Evolutionary conservation across 139 green algal genomes (phyloP), one percentile per base, ranked within the genome.

Genomic region (Auxenochlorella protothecoides): DNA sequence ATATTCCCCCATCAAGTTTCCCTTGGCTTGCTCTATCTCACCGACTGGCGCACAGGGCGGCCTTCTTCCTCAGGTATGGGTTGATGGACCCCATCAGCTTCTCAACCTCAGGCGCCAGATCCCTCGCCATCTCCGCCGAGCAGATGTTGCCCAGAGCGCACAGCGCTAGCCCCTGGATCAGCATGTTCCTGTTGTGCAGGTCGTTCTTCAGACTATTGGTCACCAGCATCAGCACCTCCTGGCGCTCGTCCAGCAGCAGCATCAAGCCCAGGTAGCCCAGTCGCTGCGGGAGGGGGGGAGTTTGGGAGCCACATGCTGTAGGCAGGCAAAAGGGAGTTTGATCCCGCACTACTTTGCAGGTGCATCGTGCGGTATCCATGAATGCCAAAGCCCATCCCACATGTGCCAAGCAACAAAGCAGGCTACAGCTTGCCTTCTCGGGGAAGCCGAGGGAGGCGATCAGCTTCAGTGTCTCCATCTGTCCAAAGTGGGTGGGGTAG

Each of bases 221-320:
- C 44, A 99, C 95, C 59, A 99, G 86, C 95, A 99, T 99, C n/a
- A 99, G 89, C 70, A 98, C 92, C 83, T 99, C 95, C 72, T 97
- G 91, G 14, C 91, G 81, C 82, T 99, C 95, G 71, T 99, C 95
- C 59, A 99, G 85, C 76, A 99, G 79, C 56, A 98, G 77, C 91
- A 97, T 98, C 12, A 99, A 80, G 5, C 90, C 95, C 66, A 99
- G 84, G 83, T 99, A 99, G 12, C 95, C 95, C 55, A 99, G 94
- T 2, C 95, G 74, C 88, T 95, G 90, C 75, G 65, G 12, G 15
- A 3, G 4, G 63, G 27, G 51, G 27, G 27, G 27, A 44, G 27
- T 44, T 2, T 44, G 11, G 51, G 68, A 53, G 51, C 2, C 27
- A 78, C 51, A 53, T 44, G 27, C 27, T 44, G 27, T 44, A 1